These are phyloP conservation scores for Nannochloropsis salina DNA, from an alignment of 108 stramenopile genomes.

Conservation along the genomic window DNA sequence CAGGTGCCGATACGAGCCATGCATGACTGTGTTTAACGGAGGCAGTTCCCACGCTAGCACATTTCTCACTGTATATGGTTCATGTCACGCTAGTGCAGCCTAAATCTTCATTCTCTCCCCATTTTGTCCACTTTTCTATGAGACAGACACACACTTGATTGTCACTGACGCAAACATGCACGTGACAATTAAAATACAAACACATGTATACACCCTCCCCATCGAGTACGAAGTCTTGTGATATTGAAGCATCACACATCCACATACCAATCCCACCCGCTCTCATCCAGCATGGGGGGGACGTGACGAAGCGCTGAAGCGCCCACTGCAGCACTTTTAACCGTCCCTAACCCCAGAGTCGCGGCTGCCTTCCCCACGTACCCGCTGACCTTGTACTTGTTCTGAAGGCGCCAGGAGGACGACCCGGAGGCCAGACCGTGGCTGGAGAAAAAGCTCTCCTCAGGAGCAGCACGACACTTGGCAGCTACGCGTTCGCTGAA, in stretches of 20 bases:
- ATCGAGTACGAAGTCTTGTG: no score
- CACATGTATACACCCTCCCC: no score
- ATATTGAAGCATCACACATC: neutral
- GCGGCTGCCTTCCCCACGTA: neutral
- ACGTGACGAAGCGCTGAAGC: neutral
- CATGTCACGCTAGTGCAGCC: no score
- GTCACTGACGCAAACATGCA: no score
- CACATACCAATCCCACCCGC: constrained; percentile 15
- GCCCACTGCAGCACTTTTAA: neutral
- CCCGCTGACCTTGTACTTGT: constrained; percentile 15
- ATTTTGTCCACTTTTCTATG: no score
- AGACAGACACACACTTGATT: no score
- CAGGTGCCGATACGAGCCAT: no score
- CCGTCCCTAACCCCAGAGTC: neutral
- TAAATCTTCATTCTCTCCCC: no score
- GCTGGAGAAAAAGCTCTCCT: neutral
- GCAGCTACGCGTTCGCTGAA: constrained; percentile 7
- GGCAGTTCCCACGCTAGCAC: no score
- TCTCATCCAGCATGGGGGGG: neutral
- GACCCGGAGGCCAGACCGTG: neutral
- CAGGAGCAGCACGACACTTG: constrained; percentile 19
- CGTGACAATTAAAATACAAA: no score
- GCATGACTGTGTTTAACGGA: no score
- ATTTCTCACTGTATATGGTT: no score
- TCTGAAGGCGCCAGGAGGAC: neutral